Percentiles rank a stretch among this genome's conserved stretches.
phyloP scores from a whole-genome alignment of 176 grass and related monocot species.

The Secale cereale region DNA sequence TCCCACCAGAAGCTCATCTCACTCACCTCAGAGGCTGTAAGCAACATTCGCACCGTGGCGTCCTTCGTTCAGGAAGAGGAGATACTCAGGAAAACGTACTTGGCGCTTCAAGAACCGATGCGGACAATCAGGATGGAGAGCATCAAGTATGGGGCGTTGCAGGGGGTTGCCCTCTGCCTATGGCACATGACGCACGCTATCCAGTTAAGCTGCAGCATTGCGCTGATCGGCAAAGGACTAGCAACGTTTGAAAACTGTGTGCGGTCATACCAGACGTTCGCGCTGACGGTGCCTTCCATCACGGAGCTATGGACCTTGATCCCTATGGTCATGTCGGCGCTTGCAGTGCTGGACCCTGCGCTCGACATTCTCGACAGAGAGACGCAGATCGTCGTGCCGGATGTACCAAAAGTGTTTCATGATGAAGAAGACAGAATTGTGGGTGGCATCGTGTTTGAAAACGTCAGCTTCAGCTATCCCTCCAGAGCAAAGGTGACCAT shows the following conservation, averaged over 20 bases:
- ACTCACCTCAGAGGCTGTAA: conserved; percentile 46
- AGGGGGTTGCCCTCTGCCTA: conserved; percentile 51
- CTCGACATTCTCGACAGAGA: conserved; percentile 57
- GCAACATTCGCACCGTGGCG: conserved; percentile 59
- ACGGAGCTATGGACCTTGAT: conserved; percentile 62
- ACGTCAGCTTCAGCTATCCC: conserved; percentile 52
- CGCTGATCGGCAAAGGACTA: conserved; percentile 31
- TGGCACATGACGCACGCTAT: conserved; percentile 59
- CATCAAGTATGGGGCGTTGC: conserved; percentile 45
- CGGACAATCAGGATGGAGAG: conserved; percentile 37
- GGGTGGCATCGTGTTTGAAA: conserved; percentile 34
- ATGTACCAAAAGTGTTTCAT: conserved; percentile 21
- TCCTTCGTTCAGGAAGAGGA: conserved; percentile 57
- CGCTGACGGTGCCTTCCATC: conserved; percentile 56
- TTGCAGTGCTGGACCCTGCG: conserved; percentile 35
- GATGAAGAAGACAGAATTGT: conserved; percentile 9
- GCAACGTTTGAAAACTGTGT: conserved; percentile 44
- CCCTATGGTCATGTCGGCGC: conserved; percentile 48
- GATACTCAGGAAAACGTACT: conserved; percentile 45
- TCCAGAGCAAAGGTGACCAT: conserved; percentile 40
- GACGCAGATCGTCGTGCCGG: conserved; percentile 37
- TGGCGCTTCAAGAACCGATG: conserved; percentile 48
- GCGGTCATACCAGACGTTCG: conserved; percentile 48
- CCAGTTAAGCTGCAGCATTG: conserved; percentile 52
- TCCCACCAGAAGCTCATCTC: conserved; percentile 41